Evolutionary conservation across 306 rosid species (phyloP), one percentile per base, ranked within the genome.

Genomic region (Cucurbita maxima): DNA sequence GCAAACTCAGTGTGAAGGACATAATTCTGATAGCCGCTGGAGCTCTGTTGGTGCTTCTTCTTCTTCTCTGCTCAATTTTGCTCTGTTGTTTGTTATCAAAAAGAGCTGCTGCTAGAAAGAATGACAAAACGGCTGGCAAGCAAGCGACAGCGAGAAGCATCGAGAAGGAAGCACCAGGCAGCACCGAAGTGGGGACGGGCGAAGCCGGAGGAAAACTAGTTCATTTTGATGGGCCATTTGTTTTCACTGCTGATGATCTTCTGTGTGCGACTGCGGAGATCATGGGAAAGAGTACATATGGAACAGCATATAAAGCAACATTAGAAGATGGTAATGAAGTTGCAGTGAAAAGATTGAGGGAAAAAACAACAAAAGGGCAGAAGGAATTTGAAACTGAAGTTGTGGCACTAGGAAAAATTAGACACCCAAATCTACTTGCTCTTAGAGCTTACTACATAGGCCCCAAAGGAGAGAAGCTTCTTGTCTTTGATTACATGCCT

Each of bases 211-310:
- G 88, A 40, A 84, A 79, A 72, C 78, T 84, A 51, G 97, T 92
- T 37, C 97, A 92, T 82, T 92, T 89, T 80, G 97, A 92, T 76
- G 97, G 97, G 22, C 96, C 94, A 5, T 92, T 92, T 74, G 90
- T 87, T 43, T 92, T 92, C 71, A 86, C 97, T 36, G 96, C 96
- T 58, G 97, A 92, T 81, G 96, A 92, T 78, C 88, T 92, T 7
- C 50, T 92, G 74, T 92, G 97, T 72, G 96, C 97, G 12, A 89
- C 96, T 47, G 97, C 97, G 7, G 97, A 92, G 86, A 92, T 92
- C 58, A 89, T 92, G 92, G 97, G 97, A 0, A 92, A 88, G 77
- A 91, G 90, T 75, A 84, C 97, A 10, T 91, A 82, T 82, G 97
- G 97, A 55, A 92, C 97, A 40, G 96, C 96, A 11, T 92, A 92